phyloP scores from a whole-genome alignment of 495 filamentous ascomycete species.

The Rusavskia elegans region DNA sequence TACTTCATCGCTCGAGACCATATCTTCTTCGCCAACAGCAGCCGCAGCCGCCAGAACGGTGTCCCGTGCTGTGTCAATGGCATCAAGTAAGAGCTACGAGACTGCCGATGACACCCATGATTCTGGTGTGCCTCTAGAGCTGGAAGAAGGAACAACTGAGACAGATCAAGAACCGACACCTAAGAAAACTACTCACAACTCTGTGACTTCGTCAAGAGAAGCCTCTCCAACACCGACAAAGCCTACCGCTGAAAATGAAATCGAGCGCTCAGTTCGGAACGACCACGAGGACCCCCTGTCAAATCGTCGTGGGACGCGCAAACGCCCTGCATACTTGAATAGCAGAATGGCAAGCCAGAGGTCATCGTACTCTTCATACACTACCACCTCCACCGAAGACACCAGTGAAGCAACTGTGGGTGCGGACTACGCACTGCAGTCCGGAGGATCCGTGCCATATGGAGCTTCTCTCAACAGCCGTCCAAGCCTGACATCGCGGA shows the following conservation, averaged over 20 bases:
- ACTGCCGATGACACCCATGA: conserved; percentile 16
- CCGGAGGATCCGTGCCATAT: conserved; percentile 57
- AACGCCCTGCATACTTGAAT: conserved; percentile 54
- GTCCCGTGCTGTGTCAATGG: conserved; percentile 32
- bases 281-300: neutral
- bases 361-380: conserved; percentile 59
- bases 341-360: conserved; percentile 62
- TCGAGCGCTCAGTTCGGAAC: neutral
- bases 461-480: conserved; percentile 33
- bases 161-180: conserved; percentile 18
- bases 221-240: conserved; percentile 13
- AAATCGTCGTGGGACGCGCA: conserved; percentile 21
- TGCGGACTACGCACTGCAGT: conserved; percentile 76
- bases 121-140: conserved; percentile 6
- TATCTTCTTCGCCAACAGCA: conserved; percentile 51
- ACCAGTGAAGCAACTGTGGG: conserved; percentile 58
- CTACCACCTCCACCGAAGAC: conserved; percentile 42
- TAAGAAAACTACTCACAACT: conserved; percentile 9
- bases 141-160: conserved; percentile 10
- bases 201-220: conserved; percentile 2
- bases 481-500: conserved; percentile 41
- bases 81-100: conserved; percentile 19
- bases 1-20: conserved; percentile 42
- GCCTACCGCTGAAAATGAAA: neutral
- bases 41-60: conserved; percentile 43